Conservation (phyloP, 257 asterid species). For the Solanum sejunctum region DNA sequence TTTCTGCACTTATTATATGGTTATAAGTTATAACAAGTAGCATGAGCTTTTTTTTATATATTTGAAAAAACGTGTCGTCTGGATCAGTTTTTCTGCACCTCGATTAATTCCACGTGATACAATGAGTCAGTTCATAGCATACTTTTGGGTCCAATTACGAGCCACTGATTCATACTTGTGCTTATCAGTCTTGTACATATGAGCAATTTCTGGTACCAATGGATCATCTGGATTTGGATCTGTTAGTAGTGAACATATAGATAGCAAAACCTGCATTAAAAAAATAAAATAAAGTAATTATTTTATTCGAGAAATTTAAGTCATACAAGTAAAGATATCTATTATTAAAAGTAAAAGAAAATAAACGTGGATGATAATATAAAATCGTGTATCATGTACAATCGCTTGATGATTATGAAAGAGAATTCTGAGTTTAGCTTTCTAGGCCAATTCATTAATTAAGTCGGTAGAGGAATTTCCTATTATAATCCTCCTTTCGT, state of each 20-base stretch:
- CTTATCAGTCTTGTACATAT: neutral
- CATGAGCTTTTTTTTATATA: neutral
- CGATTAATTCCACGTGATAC: neutral
- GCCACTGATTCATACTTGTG: neutral
- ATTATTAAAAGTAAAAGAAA: neutral
- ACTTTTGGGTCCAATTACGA: constrained; percentile 3
- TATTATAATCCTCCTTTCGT: neutral
- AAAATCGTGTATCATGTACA: neutral
- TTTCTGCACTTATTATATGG: neutral
- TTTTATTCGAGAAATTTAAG: neutral
- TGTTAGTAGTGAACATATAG: neutral
- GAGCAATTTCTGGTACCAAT: constrained; percentile 4
- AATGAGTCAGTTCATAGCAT: neutral
- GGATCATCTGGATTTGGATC: constrained; percentile 10
- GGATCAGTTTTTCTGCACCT: fast-evolving
- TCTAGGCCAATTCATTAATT: neutral
- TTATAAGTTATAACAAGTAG: neutral
- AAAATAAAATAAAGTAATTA: neutral
- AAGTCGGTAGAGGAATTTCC: neutral
- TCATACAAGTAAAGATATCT: neutral
- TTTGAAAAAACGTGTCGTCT: neutral
- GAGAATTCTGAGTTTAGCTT: neutral
- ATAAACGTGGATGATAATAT: neutral
- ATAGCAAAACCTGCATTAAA: neutral
- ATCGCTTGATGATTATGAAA: neutral